Conservation (phyloP, 1,284 basidiomycete genomes). For the Ceratobasidium papillatum region DNA sequence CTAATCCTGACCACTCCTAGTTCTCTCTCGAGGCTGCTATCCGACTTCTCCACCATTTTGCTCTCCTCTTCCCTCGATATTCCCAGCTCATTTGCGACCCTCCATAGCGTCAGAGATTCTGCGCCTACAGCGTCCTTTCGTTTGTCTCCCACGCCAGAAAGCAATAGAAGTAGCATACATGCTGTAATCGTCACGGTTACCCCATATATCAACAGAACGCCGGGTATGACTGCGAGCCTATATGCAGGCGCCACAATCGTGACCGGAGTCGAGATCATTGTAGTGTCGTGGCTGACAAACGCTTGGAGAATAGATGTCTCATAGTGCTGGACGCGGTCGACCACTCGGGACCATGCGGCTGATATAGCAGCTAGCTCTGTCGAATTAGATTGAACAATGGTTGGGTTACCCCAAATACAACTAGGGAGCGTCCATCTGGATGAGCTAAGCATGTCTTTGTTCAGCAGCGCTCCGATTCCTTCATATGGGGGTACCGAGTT, state of each 20-base stretch:
- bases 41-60: not conserved
- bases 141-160: not conserved
- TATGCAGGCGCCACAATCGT: not conserved
- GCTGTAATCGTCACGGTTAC: not conserved
- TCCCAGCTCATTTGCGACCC: not conserved
- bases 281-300: not conserved
- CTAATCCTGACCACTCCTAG: not conserved
- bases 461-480: not conserved
- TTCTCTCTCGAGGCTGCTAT: not conserved
- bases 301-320: not conserved
- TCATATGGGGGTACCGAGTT: not conserved
- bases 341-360: not conserved
- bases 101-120: not conserved
- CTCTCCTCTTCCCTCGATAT: not conserved
- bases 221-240: not conserved
- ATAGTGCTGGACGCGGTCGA: slow-evolving; percentile 3
- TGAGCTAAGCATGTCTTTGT: not conserved
- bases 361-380: not conserved
- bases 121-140: not conserved
- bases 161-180: not conserved
- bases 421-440: not conserved
- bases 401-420: not conserved
- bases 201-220: not conserved
- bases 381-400: not conserved
- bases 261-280: not conserved